Base-by-base conservation (phyloP, 257 asterid species). In the Solanum phureja region DNA sequence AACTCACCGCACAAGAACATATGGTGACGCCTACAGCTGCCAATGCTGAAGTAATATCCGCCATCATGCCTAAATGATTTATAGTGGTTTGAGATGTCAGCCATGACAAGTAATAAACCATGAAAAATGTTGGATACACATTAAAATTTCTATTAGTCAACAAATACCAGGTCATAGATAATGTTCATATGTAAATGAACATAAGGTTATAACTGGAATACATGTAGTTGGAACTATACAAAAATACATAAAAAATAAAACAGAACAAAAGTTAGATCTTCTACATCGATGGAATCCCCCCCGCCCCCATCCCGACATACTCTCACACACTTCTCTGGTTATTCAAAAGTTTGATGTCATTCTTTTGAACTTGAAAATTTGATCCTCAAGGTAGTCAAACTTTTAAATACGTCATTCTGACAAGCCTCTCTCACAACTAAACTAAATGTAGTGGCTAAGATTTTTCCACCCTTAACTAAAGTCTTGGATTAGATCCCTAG, bases 1-100 rank as follows among this genome's bases (percentile, higher is more conserved):
- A 89, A 91, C 99, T 96, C 87, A 96, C 99, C 90, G 93, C 94
- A 90, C 99, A 96, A 89, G 99, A 95, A 88, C 94, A 94, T 86
- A 96, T 95, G 12, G 91, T 87, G 85, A 96, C 83, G 84, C 98
- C 96, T 84, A 68, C 94, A 73, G 98, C 95, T 87, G 98, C 94
- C 87, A 96, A 90, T 83, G 95, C 94, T 87, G 98, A 87, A 71
- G 98, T 94, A 89, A 95, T 85, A 86, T 96, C 99, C 3, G 95
- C 99, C 98, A 96, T 93, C 96, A 96, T 95, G 81, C 98, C 99
- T 96, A 91, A 84, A 44, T 27, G 29, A 29, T n/a, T 76, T 23
- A 34, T 31, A 35, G 8, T 29, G 66, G 86, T 82, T 81, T 49
- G 11, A 82, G 44, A 82, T 49, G 35, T 82, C 69, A 82, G 44